These are phyloP conservation scores for Neofusicoccum cordaticola DNA, from an alignment of 2,329 filamentous ascomycete species.

Conservation along the genomic window DNA sequence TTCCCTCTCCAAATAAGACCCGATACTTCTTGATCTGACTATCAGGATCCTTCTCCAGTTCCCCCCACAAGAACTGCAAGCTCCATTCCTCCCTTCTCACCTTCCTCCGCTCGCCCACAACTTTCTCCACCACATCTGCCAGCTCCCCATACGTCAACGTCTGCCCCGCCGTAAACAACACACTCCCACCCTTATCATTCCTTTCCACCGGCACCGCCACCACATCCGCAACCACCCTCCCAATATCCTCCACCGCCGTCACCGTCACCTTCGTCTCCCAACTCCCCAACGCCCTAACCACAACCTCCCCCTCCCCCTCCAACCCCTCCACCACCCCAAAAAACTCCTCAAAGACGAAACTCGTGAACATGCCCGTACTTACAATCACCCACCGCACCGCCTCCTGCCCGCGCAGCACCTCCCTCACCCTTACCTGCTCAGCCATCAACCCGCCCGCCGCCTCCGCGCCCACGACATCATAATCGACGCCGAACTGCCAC, in stretches of 20 bases:
- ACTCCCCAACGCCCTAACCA: slow-evolving; percentile 55
- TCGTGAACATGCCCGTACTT: slow-evolving; percentile 69
- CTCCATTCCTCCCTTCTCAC: slow-evolving; percentile 54
- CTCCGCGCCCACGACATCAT: slow-evolving; percentile 57
- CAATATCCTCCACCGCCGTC: slow-evolving; percentile 64
- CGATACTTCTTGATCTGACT: slow-evolving; percentile 59
- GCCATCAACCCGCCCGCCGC: slow-evolving; percentile 56
- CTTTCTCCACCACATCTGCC: slow-evolving; percentile 52
- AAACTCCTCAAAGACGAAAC: slow-evolving; percentile 61
- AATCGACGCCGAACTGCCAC: slow-evolving; percentile 74
- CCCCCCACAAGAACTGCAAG: slow-evolving; percentile 42
- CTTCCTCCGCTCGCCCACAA: slow-evolving; percentile 31
- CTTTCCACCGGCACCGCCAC: slow-evolving; percentile 39
- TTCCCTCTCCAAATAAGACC: slow-evolving; percentile 58
- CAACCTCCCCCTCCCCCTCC: slow-evolving; percentile 23
- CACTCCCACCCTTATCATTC: slow-evolving; percentile 32
- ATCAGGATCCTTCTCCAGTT: slow-evolving; percentile 47
- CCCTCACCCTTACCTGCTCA: slow-evolving; percentile 54
- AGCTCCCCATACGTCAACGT: slow-evolving; percentile 58
- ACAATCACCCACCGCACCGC: slow-evolving; percentile 61
- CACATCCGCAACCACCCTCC: slow-evolving; percentile 56
- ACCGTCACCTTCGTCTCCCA: slow-evolving; percentile 64
- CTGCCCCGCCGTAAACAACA: slow-evolving; percentile 61
- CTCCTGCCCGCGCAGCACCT: slow-evolving; percentile 26
- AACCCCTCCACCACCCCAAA: slow-evolving; percentile 62